Base-by-base conservation (phyloP, 2,329 filamentous ascomycete genomes). In the Colletotrichum sansevieriae region DNA sequence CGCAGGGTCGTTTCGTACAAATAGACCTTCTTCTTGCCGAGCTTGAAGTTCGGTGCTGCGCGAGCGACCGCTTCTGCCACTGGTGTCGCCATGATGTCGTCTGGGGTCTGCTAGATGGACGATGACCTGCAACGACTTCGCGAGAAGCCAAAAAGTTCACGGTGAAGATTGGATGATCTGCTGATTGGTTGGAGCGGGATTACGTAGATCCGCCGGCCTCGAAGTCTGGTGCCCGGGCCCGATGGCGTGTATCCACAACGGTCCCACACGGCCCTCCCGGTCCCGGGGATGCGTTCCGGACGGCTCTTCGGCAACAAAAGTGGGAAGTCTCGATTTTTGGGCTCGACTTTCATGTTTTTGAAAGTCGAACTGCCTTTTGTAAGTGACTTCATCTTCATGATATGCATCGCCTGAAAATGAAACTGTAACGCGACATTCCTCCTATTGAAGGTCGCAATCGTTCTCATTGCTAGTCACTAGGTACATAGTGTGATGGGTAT, bases 21-120 rank as follows among this genome's bases (percentile, higher is more conserved):
- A 71, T 82, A 90, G 51, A 90, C 77, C 73, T 87, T 79, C 76
- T 88, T 89, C 68, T 77, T 76, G 37, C 87, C 87, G 62, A 88
- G 75, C 72, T 75, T 82, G 72, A 86, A 86, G 72, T 75, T 76
- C 59, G 83, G 81, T 69, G 78, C 76, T 74, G 79, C 77, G 68
- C 80, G 78, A 71, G 78, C 78, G 43, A 76, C 76, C 55, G 73
- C 76, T 72, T 78, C 71, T 54, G 72, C 80, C 43, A 76, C 79
- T 78, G 76, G 76, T 70, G 79, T 76, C 44, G 81, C 78, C 81
- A 83, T 83, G 68, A 72, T 77, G 74, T 56, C 56, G 57, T 63
- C 29, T 54, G 41, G 64, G 61, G 22, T 58, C 41, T 65, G 63
- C 43, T 59, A 25, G 35, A 33, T 65, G 20, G 22, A 59, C 22